Conservation (phyloP, 73 alveolate genomes). For the Stentor coeruleus region DNA sequence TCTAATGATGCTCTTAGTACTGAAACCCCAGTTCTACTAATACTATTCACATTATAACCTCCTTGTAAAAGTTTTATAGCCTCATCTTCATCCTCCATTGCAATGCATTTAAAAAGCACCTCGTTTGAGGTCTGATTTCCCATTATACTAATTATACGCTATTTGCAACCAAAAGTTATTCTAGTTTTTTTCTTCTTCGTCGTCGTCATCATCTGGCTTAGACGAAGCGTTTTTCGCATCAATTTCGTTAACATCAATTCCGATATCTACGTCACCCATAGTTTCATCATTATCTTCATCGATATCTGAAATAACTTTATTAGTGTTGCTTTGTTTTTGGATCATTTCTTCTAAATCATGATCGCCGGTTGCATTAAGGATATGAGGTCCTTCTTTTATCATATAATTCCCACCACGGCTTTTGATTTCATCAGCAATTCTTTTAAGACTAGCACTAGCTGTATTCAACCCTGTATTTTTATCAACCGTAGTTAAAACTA, state of each 20-base stretch:
- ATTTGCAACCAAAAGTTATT: too few relatives aligned
- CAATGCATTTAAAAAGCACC: too few relatives aligned
- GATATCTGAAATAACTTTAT: slow-evolving; percentile 27
- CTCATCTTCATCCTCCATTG: too few relatives aligned
- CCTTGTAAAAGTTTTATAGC: too few relatives aligned
- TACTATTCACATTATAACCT: too few relatives aligned
- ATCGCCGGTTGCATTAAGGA: slow-evolving; percentile 62
- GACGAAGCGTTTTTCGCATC: slow-evolving; percentile 35
- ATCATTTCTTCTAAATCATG: slow-evolving; percentile 44
- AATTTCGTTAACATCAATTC: slow-evolving; percentile 40
- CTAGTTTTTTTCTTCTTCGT: too few relatives aligned
- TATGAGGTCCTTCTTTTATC: slow-evolving; percentile 59
- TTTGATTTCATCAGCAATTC: slow-evolving; percentile 54
- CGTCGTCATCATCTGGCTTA: slow-evolving; percentile 59
- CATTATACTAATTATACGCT: too few relatives aligned
- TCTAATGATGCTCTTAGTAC: too few relatives aligned
- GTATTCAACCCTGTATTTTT: slow-evolving; percentile 69
- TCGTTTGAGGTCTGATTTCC: too few relatives aligned
- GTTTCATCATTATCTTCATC: slow-evolving; percentile 69
- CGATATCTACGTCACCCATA: slow-evolving; percentile 67
- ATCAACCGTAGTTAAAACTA: slow-evolving; percentile 61
- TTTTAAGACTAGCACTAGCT: slow-evolving; percentile 55
- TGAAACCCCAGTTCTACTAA: too few relatives aligned
- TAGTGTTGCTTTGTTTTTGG: not conserved
- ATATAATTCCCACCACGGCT: slow-evolving; percentile 67